Percentiles rank a stretch among this genome's conserved stretches.
Conservation (phyloP, 768 basidiomycete species). For the Boletus vermiculosoides region DNA sequence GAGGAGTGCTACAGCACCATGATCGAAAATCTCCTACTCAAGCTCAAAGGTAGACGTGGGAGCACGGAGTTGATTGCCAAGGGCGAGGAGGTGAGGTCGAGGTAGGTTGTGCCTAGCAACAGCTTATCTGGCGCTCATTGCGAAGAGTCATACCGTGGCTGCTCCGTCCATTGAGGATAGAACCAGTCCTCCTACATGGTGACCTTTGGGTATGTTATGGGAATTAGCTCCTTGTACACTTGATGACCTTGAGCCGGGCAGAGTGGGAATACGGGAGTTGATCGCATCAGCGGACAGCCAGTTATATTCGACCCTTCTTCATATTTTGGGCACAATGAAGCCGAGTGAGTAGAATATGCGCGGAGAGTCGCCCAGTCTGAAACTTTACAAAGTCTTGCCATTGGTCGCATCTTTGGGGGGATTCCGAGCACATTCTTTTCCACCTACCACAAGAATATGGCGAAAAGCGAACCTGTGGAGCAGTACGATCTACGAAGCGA, state of each 20-base stretch:
- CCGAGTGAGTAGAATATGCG: slow-evolving; percentile 56
- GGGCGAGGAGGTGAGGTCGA: slow-evolving; percentile 47
- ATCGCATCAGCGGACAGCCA: slow-evolving; percentile 51
- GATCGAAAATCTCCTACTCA: slow-evolving; percentile 55
- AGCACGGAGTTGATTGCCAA: slow-evolving; percentile 49
- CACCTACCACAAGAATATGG: slow-evolving; percentile 60
- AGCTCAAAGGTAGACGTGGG: slow-evolving; percentile 41
- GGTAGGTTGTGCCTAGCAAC: slow-evolving; percentile 34
- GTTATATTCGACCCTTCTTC: slow-evolving; percentile 78
- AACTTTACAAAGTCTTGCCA: slow-evolving; percentile 53
- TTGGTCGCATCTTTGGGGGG: slow-evolving; percentile 79
- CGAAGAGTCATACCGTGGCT: slow-evolving; percentile 71
- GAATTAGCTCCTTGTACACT: background rate
- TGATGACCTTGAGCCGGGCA: slow-evolving; percentile 26
- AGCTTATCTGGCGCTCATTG: slow-evolving; percentile 7
- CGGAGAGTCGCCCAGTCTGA: background rate
- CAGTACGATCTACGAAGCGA: slow-evolving; percentile 64
- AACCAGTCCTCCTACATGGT: slow-evolving; percentile 74
- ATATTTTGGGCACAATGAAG: slow-evolving; percentile 79
- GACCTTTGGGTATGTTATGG: slow-evolving; percentile 67
- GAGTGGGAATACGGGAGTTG: slow-evolving; percentile 74
- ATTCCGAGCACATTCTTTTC: slow-evolving; percentile 62
- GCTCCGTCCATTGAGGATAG: slow-evolving; percentile 52
- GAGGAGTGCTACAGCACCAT: slow-evolving; percentile 62
- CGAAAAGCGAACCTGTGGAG: slow-evolving; percentile 62